Base-by-base conservation (phyloP, 1,284 basidiomycete genomes). In the Anthracocystis panici-leucophaei region DNA sequence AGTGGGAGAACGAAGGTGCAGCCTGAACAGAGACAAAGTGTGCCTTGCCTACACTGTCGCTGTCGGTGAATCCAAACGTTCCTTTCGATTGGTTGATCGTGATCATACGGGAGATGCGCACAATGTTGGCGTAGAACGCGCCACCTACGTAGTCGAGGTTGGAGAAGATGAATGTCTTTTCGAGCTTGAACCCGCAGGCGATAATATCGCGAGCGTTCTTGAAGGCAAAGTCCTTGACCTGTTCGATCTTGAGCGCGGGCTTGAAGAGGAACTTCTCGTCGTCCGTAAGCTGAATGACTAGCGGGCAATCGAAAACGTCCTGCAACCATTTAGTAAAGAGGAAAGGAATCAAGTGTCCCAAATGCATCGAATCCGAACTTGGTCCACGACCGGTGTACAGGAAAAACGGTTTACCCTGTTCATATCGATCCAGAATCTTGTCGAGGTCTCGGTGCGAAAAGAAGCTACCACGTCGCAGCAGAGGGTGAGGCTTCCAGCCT, bases 181-280 rank as follows among this genome's bases (percentile, higher is more conserved):
- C 90, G 21, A 91, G 88, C 74, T 95, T 90, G 87, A 98, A 95
- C 1, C 96, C 96, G 76, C 95, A 93, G 0, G 96, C 94, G 80
- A 99, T 97, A 84, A 99, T 97, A 84, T 99, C 97, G 72, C 90
- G 90, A 31, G 95, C 92, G 83, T 99, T 99, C 80, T 91, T 90
- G 76, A 90, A 90, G 10, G 94, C 91, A 85, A 95, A 98, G 44
- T 89, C 88, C 81, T 91, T 90, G 53, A 93, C 93, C 85, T 99
- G 92, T 77, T 97, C 93, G 48, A 93, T 89, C 84, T 93, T 95
- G 69, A 97, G 90, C 73, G 94, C 91, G 57, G 94, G 92, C 86
- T 98, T 97, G 89, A 99, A 97, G 60, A 99, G 87, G 88, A 99
- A 99, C 87, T 99, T 99, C 86, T 99, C 97, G 86, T 99, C 97